These are phyloP conservation scores for Immersiella caudata DNA, from an alignment of 495 filamentous ascomycete genomes.

Conservation along the genomic window DNA sequence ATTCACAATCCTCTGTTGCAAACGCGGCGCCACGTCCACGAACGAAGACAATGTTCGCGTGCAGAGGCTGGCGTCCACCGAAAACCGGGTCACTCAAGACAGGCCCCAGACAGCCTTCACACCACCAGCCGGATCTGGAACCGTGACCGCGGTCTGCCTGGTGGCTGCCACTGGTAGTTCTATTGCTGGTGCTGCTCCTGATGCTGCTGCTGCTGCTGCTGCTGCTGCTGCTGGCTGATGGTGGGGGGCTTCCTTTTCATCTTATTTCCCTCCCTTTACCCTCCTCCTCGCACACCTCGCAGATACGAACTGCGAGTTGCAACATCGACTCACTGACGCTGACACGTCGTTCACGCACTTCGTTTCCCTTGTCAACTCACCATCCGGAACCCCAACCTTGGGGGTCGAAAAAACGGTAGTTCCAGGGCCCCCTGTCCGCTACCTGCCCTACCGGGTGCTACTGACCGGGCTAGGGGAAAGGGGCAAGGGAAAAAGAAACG, in stretches of 20 bases:
- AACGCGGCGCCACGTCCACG: background rate
- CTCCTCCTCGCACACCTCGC: background rate
- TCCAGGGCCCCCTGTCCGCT: slow-evolving; percentile 20
- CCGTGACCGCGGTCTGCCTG: background rate
- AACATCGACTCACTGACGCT: background rate
- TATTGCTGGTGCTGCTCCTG: background rate
- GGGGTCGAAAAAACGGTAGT: slow-evolving; percentile 12
- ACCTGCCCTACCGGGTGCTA: slow-evolving; percentile 21
- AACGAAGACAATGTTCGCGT: background rate
- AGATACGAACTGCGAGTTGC: slow-evolving; percentile 16
- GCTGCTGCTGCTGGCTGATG: background rate
- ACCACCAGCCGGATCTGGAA: background rate
- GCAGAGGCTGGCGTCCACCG: background rate
- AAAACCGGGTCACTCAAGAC: background rate
- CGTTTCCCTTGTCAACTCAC: background rate
- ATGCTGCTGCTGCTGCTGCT: background rate
- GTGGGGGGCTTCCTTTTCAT: background rate
- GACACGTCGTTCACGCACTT: background rate
- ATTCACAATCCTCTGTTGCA: slow-evolving; percentile 1
- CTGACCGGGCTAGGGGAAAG: slow-evolving; percentile 17
- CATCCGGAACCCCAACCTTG: slow-evolving; percentile 3
- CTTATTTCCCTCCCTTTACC: background rate
- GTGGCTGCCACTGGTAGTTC: background rate
- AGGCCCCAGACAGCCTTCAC: background rate
- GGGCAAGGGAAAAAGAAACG: slow-evolving; percentile 23